These are phyloP conservation scores for Pulveroboletus sp. DNA, from an alignment of 768 basidiomycete genomes.

Conservation along the genomic window DNA sequence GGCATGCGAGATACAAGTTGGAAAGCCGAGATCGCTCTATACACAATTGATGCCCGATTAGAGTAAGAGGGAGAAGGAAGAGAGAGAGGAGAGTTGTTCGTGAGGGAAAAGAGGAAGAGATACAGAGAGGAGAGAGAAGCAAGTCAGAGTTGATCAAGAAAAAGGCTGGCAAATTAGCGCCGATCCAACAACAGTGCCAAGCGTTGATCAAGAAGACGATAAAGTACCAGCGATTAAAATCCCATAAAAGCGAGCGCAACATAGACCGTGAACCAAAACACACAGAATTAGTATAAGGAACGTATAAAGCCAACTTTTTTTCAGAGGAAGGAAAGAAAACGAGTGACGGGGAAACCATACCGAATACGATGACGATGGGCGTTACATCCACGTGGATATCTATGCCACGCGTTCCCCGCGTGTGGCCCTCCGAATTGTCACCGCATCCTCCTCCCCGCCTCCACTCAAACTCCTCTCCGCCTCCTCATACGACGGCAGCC, in stretches of 20 bases:
- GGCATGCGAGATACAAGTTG: neutral
- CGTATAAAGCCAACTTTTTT: too few relatives aligned
- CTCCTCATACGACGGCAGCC: constrained; percentile 88
- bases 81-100: neutral
- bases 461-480: constrained; percentile 25
- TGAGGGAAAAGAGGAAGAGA: neutral
- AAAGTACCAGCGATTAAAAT: too few relatives aligned
- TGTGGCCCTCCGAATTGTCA: constrained; percentile 8
- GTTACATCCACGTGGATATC: too few relatives aligned
- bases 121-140: neutral
- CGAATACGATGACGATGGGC: neutral
- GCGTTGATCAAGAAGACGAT: neutral
- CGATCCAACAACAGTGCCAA: neutral
- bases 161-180: too few relatives aligned
- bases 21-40: neutral
- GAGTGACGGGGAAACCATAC: too few relatives aligned
- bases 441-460: constrained; percentile 1
- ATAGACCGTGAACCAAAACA: too few relatives aligned
- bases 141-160: neutral
- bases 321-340: too few relatives aligned
- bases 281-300: neutral
- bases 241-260: too few relatives aligned
- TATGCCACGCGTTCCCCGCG: neutral
- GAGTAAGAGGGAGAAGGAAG: neutral
- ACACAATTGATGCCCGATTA: neutral